Evolutionary conservation across 164 flowering plant species (phyloP).

Genomic region (Malania oleifera): DNA sequence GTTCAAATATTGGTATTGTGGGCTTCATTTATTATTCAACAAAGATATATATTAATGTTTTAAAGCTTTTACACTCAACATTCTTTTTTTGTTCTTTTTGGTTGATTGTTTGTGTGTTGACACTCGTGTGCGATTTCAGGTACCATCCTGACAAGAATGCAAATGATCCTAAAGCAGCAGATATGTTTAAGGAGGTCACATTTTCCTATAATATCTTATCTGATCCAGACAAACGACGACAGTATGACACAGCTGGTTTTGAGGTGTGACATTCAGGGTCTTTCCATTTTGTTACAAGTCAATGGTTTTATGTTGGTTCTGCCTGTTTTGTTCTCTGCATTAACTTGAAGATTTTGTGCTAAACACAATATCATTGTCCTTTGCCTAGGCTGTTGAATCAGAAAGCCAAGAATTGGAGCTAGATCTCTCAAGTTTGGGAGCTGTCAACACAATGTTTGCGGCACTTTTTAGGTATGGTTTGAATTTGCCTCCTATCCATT

Average conservation of each 20-base stretch:
- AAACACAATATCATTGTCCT: conserved; percentile 6
- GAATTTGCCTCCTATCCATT: neutral
- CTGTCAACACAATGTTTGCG: conserved; percentile 95
- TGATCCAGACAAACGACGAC: conserved; percentile 84
- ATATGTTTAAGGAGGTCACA: conserved; percentile 86
- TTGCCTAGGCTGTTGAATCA: conserved; percentile 76
- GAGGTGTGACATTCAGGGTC: conserved; percentile 47
- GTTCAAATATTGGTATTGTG: too few species aligned
- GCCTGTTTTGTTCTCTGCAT: neutral
- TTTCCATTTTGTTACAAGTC: neutral
- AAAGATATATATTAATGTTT: too few species aligned
- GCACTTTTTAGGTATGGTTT: conserved; percentile 74
- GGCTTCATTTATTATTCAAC: too few species aligned
- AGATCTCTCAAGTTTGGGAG: conserved; percentile 94
- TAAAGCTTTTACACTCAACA: too few species aligned
- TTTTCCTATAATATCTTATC: conserved; percentile 85
- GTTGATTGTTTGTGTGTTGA: neutral
- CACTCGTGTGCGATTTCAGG: conserved; percentile 32
- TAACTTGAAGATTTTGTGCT: neutral
- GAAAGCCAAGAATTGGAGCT: conserved; percentile 87
- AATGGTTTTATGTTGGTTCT: neutral
- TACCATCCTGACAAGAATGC: conserved; percentile 99
- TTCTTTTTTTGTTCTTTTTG: too few species aligned
- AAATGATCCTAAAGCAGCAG: conserved; percentile 90
- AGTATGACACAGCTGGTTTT: conserved; percentile 87